Evolutionary conservation across 306 rosid species (phyloP), one percentile per base, ranked within the genome.

Genomic region (Vigna reflexopilosa): DNA sequence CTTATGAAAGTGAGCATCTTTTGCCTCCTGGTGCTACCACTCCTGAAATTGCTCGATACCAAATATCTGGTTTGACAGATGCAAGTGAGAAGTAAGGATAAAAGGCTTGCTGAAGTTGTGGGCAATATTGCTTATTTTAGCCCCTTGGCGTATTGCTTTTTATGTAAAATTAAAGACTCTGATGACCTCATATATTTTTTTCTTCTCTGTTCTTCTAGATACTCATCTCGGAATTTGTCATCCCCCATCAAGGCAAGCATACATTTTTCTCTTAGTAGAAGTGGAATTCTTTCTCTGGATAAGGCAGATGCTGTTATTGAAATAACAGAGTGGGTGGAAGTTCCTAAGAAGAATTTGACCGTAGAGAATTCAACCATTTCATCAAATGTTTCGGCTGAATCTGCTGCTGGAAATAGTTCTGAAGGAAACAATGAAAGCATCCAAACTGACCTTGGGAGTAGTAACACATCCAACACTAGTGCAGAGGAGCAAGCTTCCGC

Each of bases 261-360:
- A 76, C 98, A 95, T 80, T 93, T 93, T 85, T 89, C 98, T 82
- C 88, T 95, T 75, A 92, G 97, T 81, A 88, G 96, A 86, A 93
- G 99, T 88, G 99, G 97, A 84, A 80, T 93, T 80, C 82, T 95
- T 77, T 91, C 96, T 80, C 85, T 95, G 81, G 99, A 95, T 72
- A 89, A 98, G 80, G 97, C 97, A 63, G 99, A 93, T 78, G 98
- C 99, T 72, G 89, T 93, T 69, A 75, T 95, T 69, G 99, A 95
- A 88, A 88, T 90, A 76, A 73, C 93, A 17, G 99, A 95, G 86
- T 95, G 96, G 99, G 93, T 95, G 68, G 99, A 95, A 81, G 91
- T 95, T 83, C 97, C 93, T 61, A 88, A 57, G 77, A 91, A 87
- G 83, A 93, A 88, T 82, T 73, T 87, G 72, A 87, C 96, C 45